Evolutionary conservation across 768 basidiomycete species (phyloP).

Genomic region (Termitomyces titanicus): DNA sequence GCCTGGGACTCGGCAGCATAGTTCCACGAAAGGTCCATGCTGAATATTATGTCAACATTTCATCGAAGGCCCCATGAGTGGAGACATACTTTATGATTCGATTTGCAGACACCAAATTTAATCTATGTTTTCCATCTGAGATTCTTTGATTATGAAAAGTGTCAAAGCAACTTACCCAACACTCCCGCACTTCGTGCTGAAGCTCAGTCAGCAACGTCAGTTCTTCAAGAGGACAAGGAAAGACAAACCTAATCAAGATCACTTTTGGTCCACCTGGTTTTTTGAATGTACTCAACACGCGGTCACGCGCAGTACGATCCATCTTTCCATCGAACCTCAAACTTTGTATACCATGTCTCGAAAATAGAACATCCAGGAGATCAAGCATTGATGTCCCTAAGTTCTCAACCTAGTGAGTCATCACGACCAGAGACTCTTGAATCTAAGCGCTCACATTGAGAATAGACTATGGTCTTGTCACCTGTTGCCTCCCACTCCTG

Average conservation of each 20-base stretch:
- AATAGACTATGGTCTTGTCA: constrained; percentile 70
- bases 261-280: constrained; percentile 52
- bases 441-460: constrained; percentile 49
- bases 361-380: constrained; percentile 56
- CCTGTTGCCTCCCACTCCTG: constrained; percentile 55
- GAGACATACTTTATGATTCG: constrained; percentile 59
- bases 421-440: not conserved
- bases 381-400: constrained; percentile 77
- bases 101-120: constrained; percentile 66
- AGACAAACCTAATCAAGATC: constrained; percentile 55
- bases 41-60: constrained; percentile 17
- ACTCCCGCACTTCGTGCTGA: constrained; percentile 63
- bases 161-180: constrained; percentile 37
- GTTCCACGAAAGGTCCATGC: constrained; percentile 75
- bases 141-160: not conserved
- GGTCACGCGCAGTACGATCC: constrained; percentile 50
- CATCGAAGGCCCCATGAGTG: not conserved
- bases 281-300: constrained; percentile 50
- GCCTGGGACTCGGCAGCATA: constrained; percentile 71
- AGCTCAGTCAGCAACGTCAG: not conserved
- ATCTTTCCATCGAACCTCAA: constrained; percentile 71
- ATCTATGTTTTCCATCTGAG: constrained; percentile 18
- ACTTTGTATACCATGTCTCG: constrained; percentile 52
- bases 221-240: not conserved
- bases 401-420: not conserved